Evolutionary conservation across 345 rosid genomes (phyloP).

Genomic region (Populus euphratica): DNA sequence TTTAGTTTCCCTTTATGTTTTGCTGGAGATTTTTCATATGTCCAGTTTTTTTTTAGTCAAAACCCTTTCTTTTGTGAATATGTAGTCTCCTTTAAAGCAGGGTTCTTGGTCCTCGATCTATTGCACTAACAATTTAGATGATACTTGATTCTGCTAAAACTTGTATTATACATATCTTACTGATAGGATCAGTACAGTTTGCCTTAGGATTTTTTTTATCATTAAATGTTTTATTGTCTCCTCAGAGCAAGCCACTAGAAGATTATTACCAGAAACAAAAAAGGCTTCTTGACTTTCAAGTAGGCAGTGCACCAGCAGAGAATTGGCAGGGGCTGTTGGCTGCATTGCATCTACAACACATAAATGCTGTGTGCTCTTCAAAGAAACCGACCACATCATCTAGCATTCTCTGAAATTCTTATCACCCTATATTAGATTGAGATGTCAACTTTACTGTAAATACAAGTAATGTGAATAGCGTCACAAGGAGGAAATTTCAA

Average conservation of each 20-base stretch:
- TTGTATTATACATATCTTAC: background rate
- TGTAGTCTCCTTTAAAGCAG: background rate
- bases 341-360: conserved; percentile 50
- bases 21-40: background rate
- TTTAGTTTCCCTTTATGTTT: too few species aligned
- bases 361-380: background rate
- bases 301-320: conserved; percentile 56
- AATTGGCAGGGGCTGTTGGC: conserved; percentile 85
- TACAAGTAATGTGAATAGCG: background rate
- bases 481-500: background rate
- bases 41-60: background rate
- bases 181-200: background rate
- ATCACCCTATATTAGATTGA: background rate
- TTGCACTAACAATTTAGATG: background rate
- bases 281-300: conserved; percentile 74
- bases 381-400: background rate
- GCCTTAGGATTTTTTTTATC: background rate
- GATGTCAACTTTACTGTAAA: background rate
- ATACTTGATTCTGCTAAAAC: background rate
- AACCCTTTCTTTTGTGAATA: background rate
- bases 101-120: background rate
- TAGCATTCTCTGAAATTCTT: background rate
- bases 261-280: conserved; percentile 71
- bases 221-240: conserved; percentile 7
- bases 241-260: conserved; percentile 70